These are phyloP conservation scores for Capsicum pubescens DNA, from an alignment of 257 asterid genomes.

Conservation along the genomic window DNA sequence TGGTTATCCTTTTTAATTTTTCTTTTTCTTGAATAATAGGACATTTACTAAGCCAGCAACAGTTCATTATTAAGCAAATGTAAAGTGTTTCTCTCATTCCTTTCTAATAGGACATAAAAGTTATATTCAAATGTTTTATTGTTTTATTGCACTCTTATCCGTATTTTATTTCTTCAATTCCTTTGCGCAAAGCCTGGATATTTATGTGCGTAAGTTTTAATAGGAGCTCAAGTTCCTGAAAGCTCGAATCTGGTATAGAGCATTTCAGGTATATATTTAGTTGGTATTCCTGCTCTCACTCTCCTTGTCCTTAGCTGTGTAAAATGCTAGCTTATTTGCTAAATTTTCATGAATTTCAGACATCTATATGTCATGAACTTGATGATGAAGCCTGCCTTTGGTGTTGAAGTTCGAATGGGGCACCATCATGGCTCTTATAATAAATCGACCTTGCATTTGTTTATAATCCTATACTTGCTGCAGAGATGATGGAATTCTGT, in stretches of 20 bases:
- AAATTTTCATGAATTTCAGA: conserved; percentile 24
- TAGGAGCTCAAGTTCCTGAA: conserved; percentile 36
- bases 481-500: conserved; percentile 24
- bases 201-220: conserved; percentile 35
- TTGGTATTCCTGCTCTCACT: conserved; percentile 18
- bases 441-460: neutral
- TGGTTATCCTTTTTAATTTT: conserved; percentile 16
- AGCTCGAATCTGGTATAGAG: conserved; percentile 24
- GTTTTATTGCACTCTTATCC: neutral
- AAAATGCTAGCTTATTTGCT: conserved; percentile 8
- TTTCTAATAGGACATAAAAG: conserved; percentile 17
- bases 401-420: conserved; percentile 31
- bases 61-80: neutral
- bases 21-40: conserved; percentile 3
- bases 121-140: neutral
- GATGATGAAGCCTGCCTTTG: conserved; percentile 29
- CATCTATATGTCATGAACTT: conserved; percentile 21
- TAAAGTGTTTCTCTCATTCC: conserved; percentile 17
- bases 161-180: neutral
- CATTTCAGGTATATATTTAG: conserved; percentile 30
- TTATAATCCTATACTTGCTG: conserved; percentile 21
- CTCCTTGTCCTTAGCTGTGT: conserved; percentile 24
- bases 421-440: conserved; percentile 27
- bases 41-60: conserved; percentile 21
- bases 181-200: conserved; percentile 18